Base-by-base conservation (phyloP, 768 basidiomycete species). In the Phlebiopsis flavidoalba region DNA sequence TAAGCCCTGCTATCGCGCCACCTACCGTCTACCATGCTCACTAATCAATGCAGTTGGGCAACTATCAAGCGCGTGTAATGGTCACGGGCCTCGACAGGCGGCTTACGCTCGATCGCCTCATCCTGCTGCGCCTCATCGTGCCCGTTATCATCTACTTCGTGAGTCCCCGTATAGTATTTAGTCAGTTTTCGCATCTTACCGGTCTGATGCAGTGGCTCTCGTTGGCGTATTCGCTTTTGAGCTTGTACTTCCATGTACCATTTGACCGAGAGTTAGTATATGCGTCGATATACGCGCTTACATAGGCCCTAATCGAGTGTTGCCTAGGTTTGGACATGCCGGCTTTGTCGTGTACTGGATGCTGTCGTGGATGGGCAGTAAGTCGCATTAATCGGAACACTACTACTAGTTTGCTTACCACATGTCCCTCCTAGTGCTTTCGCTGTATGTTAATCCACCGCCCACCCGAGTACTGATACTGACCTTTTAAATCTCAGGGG, bases 261-360 rank as follows among this genome's bases (percentile, higher is more conserved):
- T 81, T 88, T 62, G 70, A 66, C 10, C 75, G 81, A 14, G 43
- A 53, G 36, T 36, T 45, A 33, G 24, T 11, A 8, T 31, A 36
- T 17, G 35, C 12, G 14, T 24, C 8, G 35, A 31, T 31, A 31
- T 31, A 31, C 6, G 26, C 26, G 26, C 26, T 3, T 3, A 26
- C 17, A 35, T 60, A 1, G 1, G 35, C 52, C 17, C 31, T 15
- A 10, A 15, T 4, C 22, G 50, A 8, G 31, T 53, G 54, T 6
- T 14, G 35, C 19, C 53, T 77, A 69, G 80, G 58, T 84, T 79
- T 53, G 81, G 81, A 17, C 70, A 70, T 45, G 71, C 71, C 0
- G 87, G 87, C 0, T 85, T 88, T 64, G 62, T 87, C 36, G 72
- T 87, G 26, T 87, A 83, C 66, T 88, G 87, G 87, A 85, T 86